Evolutionary conservation across 306 rosid species (phyloP).

Genomic region (Boehmeria nivea): DNA sequence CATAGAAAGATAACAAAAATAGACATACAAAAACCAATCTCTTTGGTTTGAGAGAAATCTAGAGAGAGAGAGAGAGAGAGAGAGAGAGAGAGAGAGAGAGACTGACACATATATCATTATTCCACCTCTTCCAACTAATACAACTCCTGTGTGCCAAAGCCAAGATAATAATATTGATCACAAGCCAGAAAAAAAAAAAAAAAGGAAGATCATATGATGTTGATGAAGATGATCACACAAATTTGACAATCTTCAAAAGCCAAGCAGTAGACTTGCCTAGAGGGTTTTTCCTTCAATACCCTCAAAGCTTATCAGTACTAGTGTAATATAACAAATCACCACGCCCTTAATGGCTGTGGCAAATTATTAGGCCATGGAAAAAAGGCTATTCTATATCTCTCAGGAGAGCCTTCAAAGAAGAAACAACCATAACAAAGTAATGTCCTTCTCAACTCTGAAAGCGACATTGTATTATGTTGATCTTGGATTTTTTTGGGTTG

Average conservation of each 20-base stretch:
- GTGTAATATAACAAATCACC: no score
- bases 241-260: constrained; percentile 31
- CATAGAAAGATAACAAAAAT: not conserved
- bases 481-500: not conserved
- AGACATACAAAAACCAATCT: not conserved
- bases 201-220: not conserved
- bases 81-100: not conserved
- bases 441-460: constrained; percentile 19
- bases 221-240: not conserved
- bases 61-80: not conserved
- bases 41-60: not conserved
- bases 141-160: constrained; percentile 3
- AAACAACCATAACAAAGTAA: not conserved
- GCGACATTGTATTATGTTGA: constrained; percentile 11
- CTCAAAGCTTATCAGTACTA: constrained; percentile 10
- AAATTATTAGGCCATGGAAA: constrained; percentile 49
- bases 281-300: constrained; percentile 41
- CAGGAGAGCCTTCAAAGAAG: constrained; percentile 12
- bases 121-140: constrained; percentile 4
- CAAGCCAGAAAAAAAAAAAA: not conserved
- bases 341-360: not conserved
- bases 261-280: constrained; percentile 98
- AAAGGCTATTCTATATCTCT: constrained; percentile 8
- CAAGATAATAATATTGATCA: not conserved
- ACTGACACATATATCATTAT: not conserved